Conservation (phyloP, 305 asterid genomes). For the Rubia peregrina region DNA sequence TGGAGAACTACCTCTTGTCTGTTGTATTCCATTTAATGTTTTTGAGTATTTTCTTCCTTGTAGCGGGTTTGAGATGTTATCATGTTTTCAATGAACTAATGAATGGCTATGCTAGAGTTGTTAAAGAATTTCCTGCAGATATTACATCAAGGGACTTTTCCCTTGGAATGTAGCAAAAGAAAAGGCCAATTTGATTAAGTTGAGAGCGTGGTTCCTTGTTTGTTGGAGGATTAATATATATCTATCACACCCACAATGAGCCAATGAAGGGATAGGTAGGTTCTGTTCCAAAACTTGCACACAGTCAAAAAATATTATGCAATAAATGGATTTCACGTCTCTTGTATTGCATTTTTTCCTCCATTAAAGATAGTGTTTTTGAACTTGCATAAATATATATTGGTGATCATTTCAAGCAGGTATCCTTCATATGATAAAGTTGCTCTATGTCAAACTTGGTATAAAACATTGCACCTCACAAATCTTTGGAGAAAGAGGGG, state of each 20-base stretch:
- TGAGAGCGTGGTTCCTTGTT: slow-evolving; percentile 78
- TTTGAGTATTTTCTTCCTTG: slow-evolving; percentile 12
- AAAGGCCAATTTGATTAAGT: slow-evolving; percentile 86
- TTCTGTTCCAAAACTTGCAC: not conserved
- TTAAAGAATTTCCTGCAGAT: slow-evolving; percentile 75
- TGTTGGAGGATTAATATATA: slow-evolving; percentile 72
- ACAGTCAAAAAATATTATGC: not conserved
- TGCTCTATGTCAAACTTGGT: slow-evolving; percentile 88
- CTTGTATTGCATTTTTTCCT: not conserved
- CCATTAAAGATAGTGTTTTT: not conserved
- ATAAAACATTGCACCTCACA: slow-evolving; percentile 60
- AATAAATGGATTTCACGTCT: not conserved
- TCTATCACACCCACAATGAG: slow-evolving; percentile 94
- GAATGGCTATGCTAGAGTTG: slow-evolving; percentile 67
- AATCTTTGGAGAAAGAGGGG: slow-evolving; percentile 56
- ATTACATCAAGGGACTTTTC: slow-evolving; percentile 76
- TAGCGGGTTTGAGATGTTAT: slow-evolving; percentile 90
- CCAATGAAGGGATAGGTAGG: slow-evolving; percentile 92
- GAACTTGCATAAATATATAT: not conserved
- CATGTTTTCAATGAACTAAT: slow-evolving; percentile 77
- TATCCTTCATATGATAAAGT: slow-evolving; percentile 81
- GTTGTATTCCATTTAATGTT: not conserved
- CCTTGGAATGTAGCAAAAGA: slow-evolving; percentile 94
- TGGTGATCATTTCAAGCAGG: slow-evolving; percentile 39
- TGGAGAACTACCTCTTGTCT: not conserved